Evolutionary conservation across 768 basidiomycete species (phyloP).

Genomic region (Gautieria morchelliformis): DNA sequence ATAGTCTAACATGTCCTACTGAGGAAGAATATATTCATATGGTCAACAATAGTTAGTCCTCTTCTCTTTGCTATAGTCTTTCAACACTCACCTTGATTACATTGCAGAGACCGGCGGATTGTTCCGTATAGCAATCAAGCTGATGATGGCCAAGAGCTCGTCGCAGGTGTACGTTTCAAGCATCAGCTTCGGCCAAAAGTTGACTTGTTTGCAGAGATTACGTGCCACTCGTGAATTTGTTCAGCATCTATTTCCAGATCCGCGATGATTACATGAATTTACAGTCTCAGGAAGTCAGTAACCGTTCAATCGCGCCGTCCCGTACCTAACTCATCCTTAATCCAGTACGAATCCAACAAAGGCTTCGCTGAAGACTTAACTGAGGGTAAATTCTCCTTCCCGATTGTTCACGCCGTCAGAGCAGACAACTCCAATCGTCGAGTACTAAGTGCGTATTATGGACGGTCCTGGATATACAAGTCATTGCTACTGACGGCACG

Average conservation of each 20-base stretch:
- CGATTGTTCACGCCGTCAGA: constrained; percentile 82
- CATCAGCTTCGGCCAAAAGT: not conserved
- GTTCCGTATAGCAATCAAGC: constrained; percentile 83
- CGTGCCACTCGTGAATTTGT: constrained; percentile 45
- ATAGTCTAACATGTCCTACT: constrained; percentile 81
- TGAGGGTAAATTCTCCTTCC: constrained; percentile 97
- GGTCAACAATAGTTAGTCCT: constrained; percentile 80
- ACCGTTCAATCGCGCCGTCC: not conserved
- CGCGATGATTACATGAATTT: constrained; percentile 39
- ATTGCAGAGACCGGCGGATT: constrained; percentile 85
- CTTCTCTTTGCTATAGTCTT: constrained; percentile 14
- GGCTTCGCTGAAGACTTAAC: constrained; percentile 91
- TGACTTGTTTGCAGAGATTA: constrained; percentile 30
- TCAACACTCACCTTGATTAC: not conserved
- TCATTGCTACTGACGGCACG: not conserved
- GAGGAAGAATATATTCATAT: constrained; percentile 93
- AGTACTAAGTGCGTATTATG: constrained; percentile 59
- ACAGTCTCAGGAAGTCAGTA: constrained; percentile 3
- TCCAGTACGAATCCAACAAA: constrained; percentile 73
- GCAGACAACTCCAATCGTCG: constrained; percentile 68
- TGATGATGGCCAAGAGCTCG: constrained; percentile 75
- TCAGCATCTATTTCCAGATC: constrained; percentile 52
- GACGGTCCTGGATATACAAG: not conserved
- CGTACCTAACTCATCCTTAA: not conserved
- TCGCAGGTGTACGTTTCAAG: not conserved